Evolutionary conservation across 106 monocot genomes (phyloP).

Genomic region (Apostasia ramifera): DNA sequence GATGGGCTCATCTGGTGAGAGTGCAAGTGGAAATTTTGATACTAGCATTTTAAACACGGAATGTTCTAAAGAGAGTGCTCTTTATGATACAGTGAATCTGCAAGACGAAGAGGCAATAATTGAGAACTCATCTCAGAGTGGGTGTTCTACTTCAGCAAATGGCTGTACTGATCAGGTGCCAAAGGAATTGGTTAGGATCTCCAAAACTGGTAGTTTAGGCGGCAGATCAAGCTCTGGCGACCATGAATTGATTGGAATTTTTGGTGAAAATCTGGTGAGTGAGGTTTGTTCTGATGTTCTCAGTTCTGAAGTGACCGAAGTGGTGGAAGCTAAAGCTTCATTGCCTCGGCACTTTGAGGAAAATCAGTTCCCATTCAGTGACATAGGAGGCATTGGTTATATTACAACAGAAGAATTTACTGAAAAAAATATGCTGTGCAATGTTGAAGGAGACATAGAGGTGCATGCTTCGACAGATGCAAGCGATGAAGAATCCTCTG

Average conservation of each 20-base stretch:
- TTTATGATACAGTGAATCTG: background rate
- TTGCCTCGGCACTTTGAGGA: slow-evolving; percentile 29
- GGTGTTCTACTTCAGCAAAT: background rate
- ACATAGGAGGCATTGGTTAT: slow-evolving; percentile 16
- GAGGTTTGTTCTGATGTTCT: slow-evolving; percentile 3
- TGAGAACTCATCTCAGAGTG: background rate
- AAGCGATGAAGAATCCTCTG: slow-evolving; percentile 14
- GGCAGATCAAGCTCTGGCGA: too few relatives aligned
- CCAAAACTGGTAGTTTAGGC: too few relatives aligned
- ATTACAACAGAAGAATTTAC: background rate
- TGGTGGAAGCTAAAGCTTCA: slow-evolving; percentile 7
- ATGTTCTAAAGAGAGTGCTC: too few relatives aligned
- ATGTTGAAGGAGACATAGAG: slow-evolving; percentile 9
- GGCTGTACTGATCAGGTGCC: too few relatives aligned
- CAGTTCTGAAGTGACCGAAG: background rate
- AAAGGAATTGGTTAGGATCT: too few relatives aligned
- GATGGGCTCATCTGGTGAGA: slow-evolving; percentile 5
- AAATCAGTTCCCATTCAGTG: slow-evolving; percentile 33
- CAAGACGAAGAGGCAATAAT: background rate
- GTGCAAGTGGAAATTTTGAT: too few relatives aligned
- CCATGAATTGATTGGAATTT: background rate
- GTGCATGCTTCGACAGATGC: slow-evolving; percentile 1
- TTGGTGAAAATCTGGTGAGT: background rate
- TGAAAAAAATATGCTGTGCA: slow-evolving; percentile 15
- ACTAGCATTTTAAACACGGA: too few relatives aligned